phyloP scores from a whole-genome alignment of 768 basidiomycete genomes.

The Pisolithus microcarpus region DNA sequence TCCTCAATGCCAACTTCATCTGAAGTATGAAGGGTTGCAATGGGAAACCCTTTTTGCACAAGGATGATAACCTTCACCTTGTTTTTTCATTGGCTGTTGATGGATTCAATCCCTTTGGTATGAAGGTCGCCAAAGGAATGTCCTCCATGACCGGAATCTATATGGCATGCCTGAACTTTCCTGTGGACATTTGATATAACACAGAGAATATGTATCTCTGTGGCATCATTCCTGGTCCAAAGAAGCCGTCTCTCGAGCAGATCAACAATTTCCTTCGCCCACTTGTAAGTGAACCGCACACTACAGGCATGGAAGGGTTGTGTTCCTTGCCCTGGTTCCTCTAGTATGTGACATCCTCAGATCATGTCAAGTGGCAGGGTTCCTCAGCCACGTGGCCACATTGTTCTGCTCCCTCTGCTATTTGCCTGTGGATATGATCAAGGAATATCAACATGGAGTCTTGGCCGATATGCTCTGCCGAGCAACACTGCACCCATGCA shows the following conservation, averaged over 20 bases:
- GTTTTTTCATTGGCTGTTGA: too few relatives aligned
- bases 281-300: too few relatives aligned
- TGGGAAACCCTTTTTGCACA: slow-evolving; percentile 15
- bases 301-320: slow-evolving; percentile 18
- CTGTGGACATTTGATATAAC: slow-evolving; percentile 23
- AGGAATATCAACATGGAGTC: not conserved
- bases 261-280: too few relatives aligned
- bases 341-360: slow-evolving; percentile 32
- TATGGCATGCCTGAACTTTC: slow-evolving; percentile 31
- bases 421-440: not conserved
- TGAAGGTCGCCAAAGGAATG: slow-evolving; percentile 22
- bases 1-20: slow-evolving; percentile 22
- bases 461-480: not conserved
- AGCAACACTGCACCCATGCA: slow-evolving; percentile 26
- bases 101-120: slow-evolving; percentile 8
- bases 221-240: too few relatives aligned
- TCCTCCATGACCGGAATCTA: slow-evolving; percentile 21
- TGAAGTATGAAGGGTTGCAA: slow-evolving; percentile 18
- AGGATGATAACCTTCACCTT: slow-evolving; percentile 13
- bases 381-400: not conserved
- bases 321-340: slow-evolving; percentile 23
- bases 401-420: not conserved
- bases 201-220: too few relatives aligned
- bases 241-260: too few relatives aligned
- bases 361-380: slow-evolving; percentile 22